phyloP scores from a whole-genome alignment of 2,329 filamentous ascomycete genomes.

The Paramyrothecium roridum region DNA sequence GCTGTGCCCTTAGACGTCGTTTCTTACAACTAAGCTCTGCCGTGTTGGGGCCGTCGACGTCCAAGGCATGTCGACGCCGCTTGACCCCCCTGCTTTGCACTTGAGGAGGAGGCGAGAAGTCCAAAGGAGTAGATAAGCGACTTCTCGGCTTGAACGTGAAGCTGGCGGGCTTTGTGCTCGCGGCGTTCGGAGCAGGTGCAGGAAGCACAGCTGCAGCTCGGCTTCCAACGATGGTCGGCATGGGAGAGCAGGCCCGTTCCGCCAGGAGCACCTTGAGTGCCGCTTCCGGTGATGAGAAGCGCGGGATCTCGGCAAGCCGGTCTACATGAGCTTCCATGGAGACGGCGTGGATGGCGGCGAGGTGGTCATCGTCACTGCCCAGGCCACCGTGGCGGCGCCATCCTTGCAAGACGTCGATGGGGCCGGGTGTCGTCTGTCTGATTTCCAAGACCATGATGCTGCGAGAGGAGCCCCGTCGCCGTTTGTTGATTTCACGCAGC shows the following conservation, averaged over 20 bases:
- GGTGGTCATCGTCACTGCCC: neutral
- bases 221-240: neutral
- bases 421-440: neutral
- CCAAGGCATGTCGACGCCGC: conserved; percentile 48
- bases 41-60: conserved; percentile 58
- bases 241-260: neutral
- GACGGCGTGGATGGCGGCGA: neutral
- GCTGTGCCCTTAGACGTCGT: conserved; percentile 57
- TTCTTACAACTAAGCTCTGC: conserved; percentile 59
- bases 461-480: neutral
- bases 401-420: neutral
- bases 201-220: neutral
- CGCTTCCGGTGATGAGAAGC: neutral
- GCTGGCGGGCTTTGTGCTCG: neutral
- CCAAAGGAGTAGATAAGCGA: neutral
- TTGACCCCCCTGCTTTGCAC: conserved; percentile 32
- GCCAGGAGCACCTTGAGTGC: neutral
- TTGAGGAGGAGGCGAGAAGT: neutral
- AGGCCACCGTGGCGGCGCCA: neutral
- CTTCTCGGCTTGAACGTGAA: conserved; percentile 11
- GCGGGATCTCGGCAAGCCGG: neutral
- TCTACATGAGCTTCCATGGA: neutral
- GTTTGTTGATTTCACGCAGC: too few species aligned
- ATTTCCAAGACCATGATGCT: neutral
- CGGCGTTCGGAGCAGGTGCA: neutral